Evolutionary conservation across 352 stramenopile species (phyloP), one percentile per base, ranked within the genome.

Genomic region (Globisporangium echinulatum): DNA sequence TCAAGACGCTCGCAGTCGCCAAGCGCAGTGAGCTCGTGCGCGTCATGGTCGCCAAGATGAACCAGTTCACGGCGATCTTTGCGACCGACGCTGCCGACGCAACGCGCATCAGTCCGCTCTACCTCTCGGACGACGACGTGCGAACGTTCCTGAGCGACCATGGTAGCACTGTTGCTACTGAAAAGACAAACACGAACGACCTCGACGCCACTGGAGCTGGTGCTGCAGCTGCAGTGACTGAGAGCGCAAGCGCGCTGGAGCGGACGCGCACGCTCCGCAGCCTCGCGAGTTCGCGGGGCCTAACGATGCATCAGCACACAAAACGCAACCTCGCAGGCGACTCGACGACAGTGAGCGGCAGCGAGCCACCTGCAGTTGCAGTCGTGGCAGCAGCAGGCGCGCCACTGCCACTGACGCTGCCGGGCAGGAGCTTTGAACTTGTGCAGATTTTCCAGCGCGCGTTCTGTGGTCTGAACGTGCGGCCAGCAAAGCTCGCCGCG

Each of bases 111-210:
- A 90, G 88, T 39, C 25, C 77, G 10, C 61, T 88, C 6, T 90
- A 87, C 38, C 37, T 90, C 7, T 77, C 64, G 1, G 75, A 88
- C 14, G 75, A 87, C 19, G 81, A 90, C 56, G 62, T 85, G 3
- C 25, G 54, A 1, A 25, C 49, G 5, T 50, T 82, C 40, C 49
- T 77, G 1, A 61, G 46, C 11, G 56, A 63, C 2, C 61, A 63
- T 4, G 36, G 48, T 7, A 57, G 54, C 8, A 3, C 47, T 9
- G 11, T 39, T n/a, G 19, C 48, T 5, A 14, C 38, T 1, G 54
- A 66, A 15, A 54, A 56, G 10, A 3, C 46, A 4, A 33, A 2
- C 25, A 3, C 25, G 25, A 33, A 33, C 25, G 25, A 33, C 25
- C 43, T 14, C 5, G 13, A 48, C 43, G 43, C 13, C 7, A 14